Evolutionary conservation across 306 rosid species (phyloP).

Genomic region (Lathyrus oleraceus): DNA sequence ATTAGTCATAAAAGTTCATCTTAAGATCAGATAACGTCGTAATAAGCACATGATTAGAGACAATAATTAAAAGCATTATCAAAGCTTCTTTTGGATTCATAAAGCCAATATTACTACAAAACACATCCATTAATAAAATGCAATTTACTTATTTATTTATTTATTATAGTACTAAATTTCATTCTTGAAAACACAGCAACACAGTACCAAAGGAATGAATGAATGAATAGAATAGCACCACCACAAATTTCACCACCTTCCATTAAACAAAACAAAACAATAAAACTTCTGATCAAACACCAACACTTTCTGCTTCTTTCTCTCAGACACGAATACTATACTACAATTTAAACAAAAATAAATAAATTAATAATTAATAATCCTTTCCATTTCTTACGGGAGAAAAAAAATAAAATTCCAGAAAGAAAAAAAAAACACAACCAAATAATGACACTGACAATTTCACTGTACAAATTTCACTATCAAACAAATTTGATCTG

Average conservation of each 20-base stretch:
- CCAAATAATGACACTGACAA: conserved; percentile 22
- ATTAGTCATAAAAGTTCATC: not conserved
- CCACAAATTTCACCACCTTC: conserved; percentile 36
- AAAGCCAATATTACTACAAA: too few relatives aligned
- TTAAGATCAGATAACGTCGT: not conserved
- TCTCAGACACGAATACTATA: conserved; percentile 48
- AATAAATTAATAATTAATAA: not conserved
- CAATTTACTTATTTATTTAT: not conserved
- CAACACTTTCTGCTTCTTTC: conserved; percentile 84
- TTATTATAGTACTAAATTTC: not conserved
- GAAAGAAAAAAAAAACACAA: not conserved
- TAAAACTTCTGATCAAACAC: conserved; percentile 11
- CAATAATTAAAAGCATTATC: conserved; percentile 33
- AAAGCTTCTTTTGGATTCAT: conserved; percentile 37
- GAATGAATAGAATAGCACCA: conserved; percentile 44
- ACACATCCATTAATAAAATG: conserved; percentile 8
- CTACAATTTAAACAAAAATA: not conserved
- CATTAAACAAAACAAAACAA: conserved; percentile 14
- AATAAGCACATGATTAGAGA: conserved; percentile 4
- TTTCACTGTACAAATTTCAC: conserved; percentile 22
- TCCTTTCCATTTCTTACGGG: conserved; percentile 27
- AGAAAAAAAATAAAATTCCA: conserved; percentile 24
- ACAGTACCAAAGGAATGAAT: conserved; percentile 38
- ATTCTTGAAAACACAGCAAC: conserved; percentile 22
- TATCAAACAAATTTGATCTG: not conserved